These are phyloP conservation scores for Stygiomarasmius scandens DNA, from an alignment of 1,284 basidiomycete species.

Conservation along the genomic window DNA sequence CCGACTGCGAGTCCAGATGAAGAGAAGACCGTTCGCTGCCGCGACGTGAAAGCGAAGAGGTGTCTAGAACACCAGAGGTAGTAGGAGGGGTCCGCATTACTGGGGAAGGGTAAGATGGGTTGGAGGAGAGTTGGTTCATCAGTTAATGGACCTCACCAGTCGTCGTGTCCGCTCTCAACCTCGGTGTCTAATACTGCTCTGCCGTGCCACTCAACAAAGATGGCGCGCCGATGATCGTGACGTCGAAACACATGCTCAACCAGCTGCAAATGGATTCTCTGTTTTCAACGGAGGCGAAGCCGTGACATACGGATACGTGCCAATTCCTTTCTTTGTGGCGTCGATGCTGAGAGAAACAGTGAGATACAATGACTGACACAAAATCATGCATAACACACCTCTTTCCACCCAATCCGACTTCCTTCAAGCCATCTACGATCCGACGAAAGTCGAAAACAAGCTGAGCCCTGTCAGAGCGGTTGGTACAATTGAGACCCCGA, in stretches of 20 bases:
- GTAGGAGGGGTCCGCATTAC: constrained; percentile 68
- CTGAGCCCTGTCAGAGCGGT: constrained; percentile 90
- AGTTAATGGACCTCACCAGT: too few relatives aligned
- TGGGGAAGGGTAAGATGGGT: too few relatives aligned
- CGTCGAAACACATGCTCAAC: too few relatives aligned
- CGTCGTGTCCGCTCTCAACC: too few relatives aligned
- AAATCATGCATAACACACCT: too few relatives aligned
- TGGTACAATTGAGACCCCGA: constrained; percentile 88
- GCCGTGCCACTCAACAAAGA: too few relatives aligned
- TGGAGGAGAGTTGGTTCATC: too few relatives aligned
- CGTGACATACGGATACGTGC: constrained; percentile 97
- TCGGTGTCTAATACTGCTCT: too few relatives aligned
- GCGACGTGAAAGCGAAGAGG: constrained; percentile 48
- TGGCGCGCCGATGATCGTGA: too few relatives aligned
- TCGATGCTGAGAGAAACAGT: constrained; percentile 85
- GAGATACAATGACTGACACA: too few relatives aligned
- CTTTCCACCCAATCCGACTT: constrained; percentile 93
- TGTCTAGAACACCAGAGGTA: constrained; percentile 42
- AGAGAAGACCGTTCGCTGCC: constrained; percentile 51
- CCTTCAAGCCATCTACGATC: constrained; percentile 98
- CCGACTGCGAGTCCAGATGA: constrained; percentile 44
- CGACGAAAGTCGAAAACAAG: constrained; percentile 99
- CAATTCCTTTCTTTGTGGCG: constrained; percentile 97
- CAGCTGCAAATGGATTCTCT: too few relatives aligned
- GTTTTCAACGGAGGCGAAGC: constrained; percentile 90